These are phyloP conservation scores for Leccinum colubrinum DNA, from an alignment of 1,284 basidiomycete species.

Conservation along the genomic window DNA sequence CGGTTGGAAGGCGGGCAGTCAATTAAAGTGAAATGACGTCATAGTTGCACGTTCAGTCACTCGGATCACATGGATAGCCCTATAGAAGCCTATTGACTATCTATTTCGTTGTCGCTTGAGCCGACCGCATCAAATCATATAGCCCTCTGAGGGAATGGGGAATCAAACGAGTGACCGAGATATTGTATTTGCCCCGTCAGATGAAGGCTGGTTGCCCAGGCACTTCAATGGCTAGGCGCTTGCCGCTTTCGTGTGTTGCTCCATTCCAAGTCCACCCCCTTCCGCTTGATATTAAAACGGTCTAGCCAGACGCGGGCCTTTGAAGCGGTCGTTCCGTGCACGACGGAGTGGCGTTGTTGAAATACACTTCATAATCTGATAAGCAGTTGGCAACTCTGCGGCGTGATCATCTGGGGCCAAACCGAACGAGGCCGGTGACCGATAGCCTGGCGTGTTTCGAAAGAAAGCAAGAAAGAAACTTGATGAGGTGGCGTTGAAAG, in stretches of 20 bases:
- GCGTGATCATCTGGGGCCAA: slow-evolving; percentile 15
- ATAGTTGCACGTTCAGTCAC: slow-evolving; percentile 17
- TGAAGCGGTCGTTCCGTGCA: slow-evolving; percentile 19
- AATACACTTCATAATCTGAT: slow-evolving; percentile 12
- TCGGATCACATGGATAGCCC: slow-evolving; percentile 28
- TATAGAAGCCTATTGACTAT: slow-evolving; percentile 23
- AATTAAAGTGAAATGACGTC: slow-evolving; percentile 53
- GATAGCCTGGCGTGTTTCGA: slow-evolving; percentile 15
- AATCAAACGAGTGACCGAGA: slow-evolving; percentile 17
- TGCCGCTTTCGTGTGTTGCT: slow-evolving; percentile 10
- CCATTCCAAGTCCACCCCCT: slow-evolving; percentile 1
- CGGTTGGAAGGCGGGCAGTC: slow-evolving; percentile 60
- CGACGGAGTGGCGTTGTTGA: slow-evolving; percentile 20
- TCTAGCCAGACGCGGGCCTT: neutral
- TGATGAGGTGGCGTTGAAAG: slow-evolving; percentile 23
- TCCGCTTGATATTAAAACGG: slow-evolving; percentile 5
- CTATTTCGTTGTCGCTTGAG: slow-evolving; percentile 18
- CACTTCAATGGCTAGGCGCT: slow-evolving; percentile 4
- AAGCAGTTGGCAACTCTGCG: slow-evolving; percentile 23
- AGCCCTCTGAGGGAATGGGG: slow-evolving; percentile 25
- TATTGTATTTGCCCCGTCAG: slow-evolving; percentile 11
- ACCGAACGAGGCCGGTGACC: slow-evolving; percentile 1
- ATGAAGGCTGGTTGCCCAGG: slow-evolving; percentile 7
- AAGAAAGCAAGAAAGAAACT: slow-evolving; percentile 10
- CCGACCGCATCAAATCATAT: slow-evolving; percentile 25